phyloP scores from a whole-genome alignment of 202 grass and related monocot species.

The Setaria viridis region DNA sequence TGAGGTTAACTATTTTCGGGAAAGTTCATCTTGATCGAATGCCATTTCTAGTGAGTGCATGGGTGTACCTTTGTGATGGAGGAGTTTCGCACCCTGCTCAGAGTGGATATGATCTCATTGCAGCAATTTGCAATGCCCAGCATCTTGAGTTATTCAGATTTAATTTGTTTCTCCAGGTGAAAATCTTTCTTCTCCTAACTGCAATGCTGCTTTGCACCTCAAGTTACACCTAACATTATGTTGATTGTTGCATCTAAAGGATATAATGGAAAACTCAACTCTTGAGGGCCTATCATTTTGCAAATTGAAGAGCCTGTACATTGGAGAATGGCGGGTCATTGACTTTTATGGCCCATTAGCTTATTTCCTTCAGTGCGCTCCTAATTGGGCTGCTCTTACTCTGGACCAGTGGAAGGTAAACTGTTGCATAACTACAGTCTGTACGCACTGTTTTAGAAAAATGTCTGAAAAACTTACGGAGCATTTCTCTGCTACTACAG shows the following conservation, averaged over 20 bases:
- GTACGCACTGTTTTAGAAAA: too few relatives aligned
- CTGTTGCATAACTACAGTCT: not conserved
- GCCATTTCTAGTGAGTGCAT: conserved; percentile 17
- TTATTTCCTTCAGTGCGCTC: not conserved
- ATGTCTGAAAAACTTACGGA: not conserved
- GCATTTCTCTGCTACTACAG: not conserved
- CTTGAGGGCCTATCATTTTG: not conserved
- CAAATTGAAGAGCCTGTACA: conserved; percentile 31
- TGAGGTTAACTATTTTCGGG: not conserved
- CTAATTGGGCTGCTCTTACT: conserved; percentile 6
- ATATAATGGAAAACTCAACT: not conserved
- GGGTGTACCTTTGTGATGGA: not conserved
- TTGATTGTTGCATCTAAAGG: conserved; percentile 14
- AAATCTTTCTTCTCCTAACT: not conserved
- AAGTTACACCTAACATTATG: not conserved
- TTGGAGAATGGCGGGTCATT: not conserved
- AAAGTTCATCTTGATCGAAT: conserved; percentile 12
- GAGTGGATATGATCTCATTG: not conserved
- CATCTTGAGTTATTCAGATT: conserved; percentile 26
- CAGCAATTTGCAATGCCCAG: conserved; percentile 7
- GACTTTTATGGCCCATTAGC: not conserved
- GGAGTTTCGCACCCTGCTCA: not conserved
- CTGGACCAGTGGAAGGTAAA: conserved; percentile 23
- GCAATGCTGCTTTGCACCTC: not conserved
- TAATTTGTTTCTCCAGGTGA: conserved; percentile 13